Evolutionary conservation across 2,329 filamentous ascomycete species (phyloP).

Genomic region (Aspergillus proliferans): DNA sequence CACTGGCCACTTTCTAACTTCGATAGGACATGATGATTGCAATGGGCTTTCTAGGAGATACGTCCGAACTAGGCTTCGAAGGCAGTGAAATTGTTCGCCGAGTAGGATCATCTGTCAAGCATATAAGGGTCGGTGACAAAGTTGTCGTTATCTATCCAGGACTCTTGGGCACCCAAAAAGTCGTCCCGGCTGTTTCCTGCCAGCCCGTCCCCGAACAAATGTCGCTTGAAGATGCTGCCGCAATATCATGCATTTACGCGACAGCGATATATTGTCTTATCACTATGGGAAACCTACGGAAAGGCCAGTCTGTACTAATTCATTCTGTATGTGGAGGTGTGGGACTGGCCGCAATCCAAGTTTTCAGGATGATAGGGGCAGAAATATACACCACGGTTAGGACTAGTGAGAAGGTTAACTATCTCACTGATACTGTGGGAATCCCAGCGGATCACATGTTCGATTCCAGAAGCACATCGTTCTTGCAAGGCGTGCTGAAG

Average conservation of each 20-base stretch:
- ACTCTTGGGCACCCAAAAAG: neutral
- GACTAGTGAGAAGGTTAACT: neutral
- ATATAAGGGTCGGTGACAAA: neutral
- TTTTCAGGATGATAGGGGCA: neutral
- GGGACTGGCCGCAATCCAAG: conserved; percentile 12
- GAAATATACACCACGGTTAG: neutral
- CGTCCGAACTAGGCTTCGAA: conserved; percentile 3
- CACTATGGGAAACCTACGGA: too few species aligned
- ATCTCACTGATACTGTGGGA: neutral
- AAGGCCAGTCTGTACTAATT: too few species aligned
- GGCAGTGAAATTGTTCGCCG: conserved; percentile 3
- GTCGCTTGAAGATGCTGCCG: too few species aligned
- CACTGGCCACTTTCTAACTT: neutral
- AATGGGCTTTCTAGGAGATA: conserved; percentile 1
- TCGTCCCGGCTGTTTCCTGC: neutral
- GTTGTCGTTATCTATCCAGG: neutral
- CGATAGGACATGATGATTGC: conserved; percentile 11
- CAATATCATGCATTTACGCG: too few species aligned
- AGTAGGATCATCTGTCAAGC: conserved; percentile 1
- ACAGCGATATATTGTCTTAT: too few species aligned
- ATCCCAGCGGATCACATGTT: neutral
- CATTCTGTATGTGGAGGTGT: too few species aligned
- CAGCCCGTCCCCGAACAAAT: too few species aligned
- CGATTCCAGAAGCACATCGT: neutral
- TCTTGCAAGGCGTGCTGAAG: neutral